A percentile compares a stretch with the other conserved stretches of the same genome.
phyloP scores from a whole-genome alignment of 2,329 filamentous ascomycete genomes.

The Aspergillus sp. region DNA sequence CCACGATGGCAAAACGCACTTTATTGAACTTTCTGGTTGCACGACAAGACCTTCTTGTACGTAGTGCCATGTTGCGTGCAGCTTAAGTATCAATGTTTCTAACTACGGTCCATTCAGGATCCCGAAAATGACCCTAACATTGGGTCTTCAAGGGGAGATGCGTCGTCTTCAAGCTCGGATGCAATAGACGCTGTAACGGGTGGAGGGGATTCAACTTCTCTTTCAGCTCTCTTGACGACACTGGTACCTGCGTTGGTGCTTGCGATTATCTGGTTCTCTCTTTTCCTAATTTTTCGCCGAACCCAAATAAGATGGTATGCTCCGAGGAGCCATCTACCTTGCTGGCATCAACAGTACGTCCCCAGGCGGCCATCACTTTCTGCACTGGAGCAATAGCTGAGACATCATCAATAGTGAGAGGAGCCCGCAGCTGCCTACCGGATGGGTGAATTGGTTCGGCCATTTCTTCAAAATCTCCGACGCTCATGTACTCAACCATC shows the following conservation, averaged over 20 bases:
- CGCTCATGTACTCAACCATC: slow-evolving; percentile 80
- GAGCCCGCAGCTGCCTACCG: slow-evolving; percentile 48
- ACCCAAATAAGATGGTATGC: slow-evolving; percentile 49
- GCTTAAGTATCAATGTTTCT: not conserved
- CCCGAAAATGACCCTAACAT: slow-evolving; percentile 43
- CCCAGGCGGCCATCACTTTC: not conserved
- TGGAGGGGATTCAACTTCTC: slow-evolving; percentile 46
- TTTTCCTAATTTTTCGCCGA: slow-evolving; percentile 49
- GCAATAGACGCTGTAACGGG: slow-evolving; percentile 31
- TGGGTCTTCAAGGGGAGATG: slow-evolving; percentile 41
- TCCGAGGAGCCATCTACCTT: slow-evolving; percentile 44
- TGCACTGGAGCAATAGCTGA: not conserved
- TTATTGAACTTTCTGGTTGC: slow-evolving; percentile 7
- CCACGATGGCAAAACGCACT: slow-evolving; percentile 2
- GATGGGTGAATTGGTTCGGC: slow-evolving; percentile 56
- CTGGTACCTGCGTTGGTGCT: slow-evolving; percentile 48
- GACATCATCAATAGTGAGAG: slow-evolving; percentile 36
- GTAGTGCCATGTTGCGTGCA: not conserved
- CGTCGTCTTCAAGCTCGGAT: slow-evolving; percentile 35
- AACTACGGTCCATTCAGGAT: slow-evolving; percentile 25
- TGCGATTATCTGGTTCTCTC: slow-evolving; percentile 43
- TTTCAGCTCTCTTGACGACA: slow-evolving; percentile 50
- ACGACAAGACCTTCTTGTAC: slow-evolving; percentile 13
- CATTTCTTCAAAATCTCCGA: slow-evolving; percentile 61
- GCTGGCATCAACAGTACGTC: slow-evolving; percentile 42